A percentile compares a stretch with the other conserved stretches of the same genome.
Conservation (phyloP, 768 basidiomycete genomes). For the Hebeloma cylindrosporum region DNA sequence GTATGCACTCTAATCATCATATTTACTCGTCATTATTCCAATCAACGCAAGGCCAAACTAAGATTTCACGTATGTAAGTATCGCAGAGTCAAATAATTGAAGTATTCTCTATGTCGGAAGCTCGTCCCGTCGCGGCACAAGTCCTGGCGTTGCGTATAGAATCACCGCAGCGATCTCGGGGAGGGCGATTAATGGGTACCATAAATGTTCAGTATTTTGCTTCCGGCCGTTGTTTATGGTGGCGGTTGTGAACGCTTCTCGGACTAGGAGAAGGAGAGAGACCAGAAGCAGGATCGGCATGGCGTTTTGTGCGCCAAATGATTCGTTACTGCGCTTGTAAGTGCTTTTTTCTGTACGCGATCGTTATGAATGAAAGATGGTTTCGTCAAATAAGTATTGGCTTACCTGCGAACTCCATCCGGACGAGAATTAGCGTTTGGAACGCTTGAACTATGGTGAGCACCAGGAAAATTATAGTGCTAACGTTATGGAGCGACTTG, state of each 20-base stretch:
- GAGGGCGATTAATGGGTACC: slow-evolving; percentile 42
- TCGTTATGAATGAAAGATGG: too few relatives aligned
- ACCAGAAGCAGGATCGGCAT: slow-evolving; percentile 32
- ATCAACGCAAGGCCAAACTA: too few relatives aligned
- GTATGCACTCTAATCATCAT: too few relatives aligned
- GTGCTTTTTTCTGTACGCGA: neutral
- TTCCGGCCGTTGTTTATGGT: slow-evolving; percentile 28
- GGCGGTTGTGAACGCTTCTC: slow-evolving; percentile 35
- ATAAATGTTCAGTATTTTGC: slow-evolving; percentile 35
- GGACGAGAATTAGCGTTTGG: slow-evolving; percentile 28
- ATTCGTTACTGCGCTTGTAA: slow-evolving; percentile 3
- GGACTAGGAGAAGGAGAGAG: slow-evolving; percentile 34
- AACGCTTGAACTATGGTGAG: slow-evolving; percentile 34
- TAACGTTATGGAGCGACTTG: slow-evolving; percentile 34
- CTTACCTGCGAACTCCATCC: slow-evolving; percentile 24
- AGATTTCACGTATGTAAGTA: too few relatives aligned
- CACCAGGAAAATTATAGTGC: slow-evolving; percentile 37
- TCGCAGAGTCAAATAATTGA: too few relatives aligned
- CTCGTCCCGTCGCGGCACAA: slow-evolving; percentile 32
- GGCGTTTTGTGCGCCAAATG: slow-evolving; percentile 31
- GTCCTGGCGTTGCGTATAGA: slow-evolving; percentile 31
- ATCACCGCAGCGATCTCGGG: slow-evolving; percentile 39
- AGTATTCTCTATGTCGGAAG: too few relatives aligned
- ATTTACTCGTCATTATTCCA: too few relatives aligned
- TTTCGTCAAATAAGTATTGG: neutral